Evolutionary conservation across 257 asterid genomes (phyloP), one percentile per base, ranked within the genome.

Genomic region (Orobanche coerulescens): DNA sequence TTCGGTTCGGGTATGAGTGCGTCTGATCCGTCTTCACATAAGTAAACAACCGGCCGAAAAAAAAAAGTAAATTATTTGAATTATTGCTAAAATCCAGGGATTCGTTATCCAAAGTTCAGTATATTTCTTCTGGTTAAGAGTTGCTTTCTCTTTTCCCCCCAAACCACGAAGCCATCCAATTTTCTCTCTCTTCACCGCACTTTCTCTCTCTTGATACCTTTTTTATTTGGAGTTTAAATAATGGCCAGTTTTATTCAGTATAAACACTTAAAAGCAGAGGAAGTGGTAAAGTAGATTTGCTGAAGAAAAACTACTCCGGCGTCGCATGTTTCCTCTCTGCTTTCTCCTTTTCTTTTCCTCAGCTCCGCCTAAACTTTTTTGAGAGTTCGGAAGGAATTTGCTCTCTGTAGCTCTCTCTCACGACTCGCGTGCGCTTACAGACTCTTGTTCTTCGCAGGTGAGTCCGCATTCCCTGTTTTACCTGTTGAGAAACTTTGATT

Each of bases 241-340:
- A 15, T 49, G 36, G 18, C 10, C 40, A n/a, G n/a, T n/a, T 4
- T 42, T 42, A 6, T 5, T 51, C 34, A 20, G 16, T 16, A 30
- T 25, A 13, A 18, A 4, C 39, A 44, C 26, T 23, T 26, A 18
- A n/a, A 62, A 5, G 0, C 18, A 30, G 18, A 2, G 33, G 18
- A 53, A 64, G n/a, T 34, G 37, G 46, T 23, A 2, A 1, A 34
- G 44, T 15, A 39, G 62, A 56, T 57, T 67, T 24, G 74, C 57
- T 57, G 65, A 44, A 43, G 74, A 57, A 62, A 51, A 57, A 62
- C 53, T 30, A 15, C 66, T 34, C 65, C 71, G 61, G 61, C 61
- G 54, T 62, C 13, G 49, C 49, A 9, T 42, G 49, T 42, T 36
- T 50, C 16, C 61, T 39, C 46, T 24, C 65, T 62, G 59, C 34